phyloP scores from a whole-genome alignment of 140 eudicot species.

The Senecio squalidus region DNA sequence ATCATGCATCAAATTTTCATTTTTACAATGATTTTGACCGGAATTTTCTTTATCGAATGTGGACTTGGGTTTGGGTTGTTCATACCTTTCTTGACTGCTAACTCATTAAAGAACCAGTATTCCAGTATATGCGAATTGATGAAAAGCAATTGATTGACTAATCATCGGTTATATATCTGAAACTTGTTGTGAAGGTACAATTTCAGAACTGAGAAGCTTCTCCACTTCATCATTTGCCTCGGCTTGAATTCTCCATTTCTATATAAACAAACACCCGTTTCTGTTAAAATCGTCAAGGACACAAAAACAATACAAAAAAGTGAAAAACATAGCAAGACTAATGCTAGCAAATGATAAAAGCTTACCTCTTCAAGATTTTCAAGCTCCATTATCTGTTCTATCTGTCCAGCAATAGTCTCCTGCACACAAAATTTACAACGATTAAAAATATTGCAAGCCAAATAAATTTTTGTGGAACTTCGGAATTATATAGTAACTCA shows the following conservation, averaged over 20 bases:
- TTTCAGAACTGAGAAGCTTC: conserved; percentile 70
- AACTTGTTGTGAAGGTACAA: conserved; percentile 41
- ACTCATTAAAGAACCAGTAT: neutral
- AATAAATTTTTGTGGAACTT: too few relatives aligned
- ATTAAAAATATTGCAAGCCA: too few relatives aligned
- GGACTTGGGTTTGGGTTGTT: neutral
- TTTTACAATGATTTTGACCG: neutral
- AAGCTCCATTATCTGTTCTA: conserved; percentile 90
- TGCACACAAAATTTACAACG: conserved; percentile 24
- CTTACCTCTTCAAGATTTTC: conserved; percentile 97
- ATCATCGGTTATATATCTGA: conserved; percentile 28
- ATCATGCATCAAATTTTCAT: conserved; percentile 1
- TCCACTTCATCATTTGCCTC: conserved; percentile 98
- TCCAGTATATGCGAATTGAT: neutral
- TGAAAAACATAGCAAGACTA: neutral
- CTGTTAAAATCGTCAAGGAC: neutral
- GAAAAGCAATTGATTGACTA: neutral
- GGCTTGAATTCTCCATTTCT: conserved; percentile 93
- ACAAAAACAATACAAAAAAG: neutral
- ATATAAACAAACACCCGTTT: conserved; percentile 13
- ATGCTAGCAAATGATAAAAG: conserved; percentile 5
- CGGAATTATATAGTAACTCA: too few relatives aligned
- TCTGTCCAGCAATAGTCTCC: conserved; percentile 88
- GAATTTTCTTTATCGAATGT: neutral
- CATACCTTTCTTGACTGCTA: neutral